Evolutionary conservation across 805 yeast genomes (phyloP), one percentile per base, ranked within the genome.

Genomic region (Metschnikowia kunwiensis): DNA sequence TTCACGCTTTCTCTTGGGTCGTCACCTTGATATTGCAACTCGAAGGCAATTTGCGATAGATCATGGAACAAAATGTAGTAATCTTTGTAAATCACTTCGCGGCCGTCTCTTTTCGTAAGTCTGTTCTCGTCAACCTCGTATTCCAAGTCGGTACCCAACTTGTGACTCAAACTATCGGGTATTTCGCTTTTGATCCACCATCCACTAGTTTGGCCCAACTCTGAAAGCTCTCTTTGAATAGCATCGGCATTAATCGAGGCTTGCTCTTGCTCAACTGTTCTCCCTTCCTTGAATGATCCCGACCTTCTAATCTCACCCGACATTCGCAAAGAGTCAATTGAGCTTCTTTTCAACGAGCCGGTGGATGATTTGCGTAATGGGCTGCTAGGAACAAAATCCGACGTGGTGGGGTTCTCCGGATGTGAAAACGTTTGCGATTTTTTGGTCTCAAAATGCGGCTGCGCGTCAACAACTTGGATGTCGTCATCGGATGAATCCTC

Each of bases 21-120:
- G 10, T 63, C 61, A 11, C 54, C 48, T 25, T 80, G 80, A 50
- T 67, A 86, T 15, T 72, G 67, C 4, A 84, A 61, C 32, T 80
- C 78, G 43, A 86, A 61, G 1, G 75, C 61, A 4, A 80, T 64
- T 47, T 81, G 86, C 1, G 93, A 75, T 47, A 82, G 78, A 54
- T 86, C 94, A 42, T 75, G 78, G 57, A 78, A 81, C 26, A 88
- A 60, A 10, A 87, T 68, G 53, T 86, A 86, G 46, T 83, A 78
- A 45, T 82, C 88, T 36, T 82, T 70, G 44, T 74, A 66, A 4
- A 68, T 60, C 5, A 72, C 60, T 2, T 43, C 46, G 27, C 77
- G 63, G 16, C 76, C 75, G 9, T 77, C 76, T 47, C 95, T 74
- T 51, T 82, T 84, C 10, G 47, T 47, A 6, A 81, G 61, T 10